phyloP scores from a whole-genome alignment of 2,329 filamentous ascomycete genomes.

The Beauveria bassiana region DNA sequence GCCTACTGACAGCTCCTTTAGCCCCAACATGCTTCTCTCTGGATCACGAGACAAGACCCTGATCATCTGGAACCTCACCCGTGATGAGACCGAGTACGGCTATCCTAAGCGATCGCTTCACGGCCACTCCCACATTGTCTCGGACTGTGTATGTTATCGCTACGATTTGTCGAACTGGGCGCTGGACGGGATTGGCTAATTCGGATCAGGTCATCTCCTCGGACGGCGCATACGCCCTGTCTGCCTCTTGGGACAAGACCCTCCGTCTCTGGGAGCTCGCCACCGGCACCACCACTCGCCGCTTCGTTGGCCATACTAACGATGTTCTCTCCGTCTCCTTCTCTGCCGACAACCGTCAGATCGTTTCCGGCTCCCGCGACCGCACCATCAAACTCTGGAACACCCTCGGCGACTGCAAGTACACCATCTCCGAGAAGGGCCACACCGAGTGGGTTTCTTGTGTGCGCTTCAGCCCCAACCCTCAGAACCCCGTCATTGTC shows the following conservation, averaged over 20 bases:
- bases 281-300: constrained; percentile 92
- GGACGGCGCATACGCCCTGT: constrained; percentile 97
- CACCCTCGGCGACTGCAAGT: constrained; percentile 99
- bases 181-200: constrained; percentile 18
- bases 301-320: constrained; percentile 98
- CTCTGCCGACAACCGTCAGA: constrained; percentile 99
- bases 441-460: constrained; percentile 99
- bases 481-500: constrained; percentile 99
- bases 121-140: constrained; percentile 99
- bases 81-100: constrained; percentile 95
- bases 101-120: constrained; percentile 98
- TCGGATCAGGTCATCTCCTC: constrained; percentile 84
- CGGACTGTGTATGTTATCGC: constrained; percentile 83
- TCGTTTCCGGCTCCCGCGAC: constrained; percentile 97
- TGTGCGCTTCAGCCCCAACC: constrained; percentile 99
- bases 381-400: constrained; percentile 99
- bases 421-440: constrained; percentile 99
- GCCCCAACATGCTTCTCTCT: constrained; percentile 99
- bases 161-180: neutral
- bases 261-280: constrained; percentile 99
- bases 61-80: constrained; percentile 99
- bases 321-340: constrained; percentile 99
- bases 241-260: constrained; percentile 99
- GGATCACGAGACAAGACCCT: constrained; percentile 96
- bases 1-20: constrained; percentile 24